phyloP scores from a whole-genome alignment of 352 stramenopile genomes.

The Phytophthora sp. region DNA sequence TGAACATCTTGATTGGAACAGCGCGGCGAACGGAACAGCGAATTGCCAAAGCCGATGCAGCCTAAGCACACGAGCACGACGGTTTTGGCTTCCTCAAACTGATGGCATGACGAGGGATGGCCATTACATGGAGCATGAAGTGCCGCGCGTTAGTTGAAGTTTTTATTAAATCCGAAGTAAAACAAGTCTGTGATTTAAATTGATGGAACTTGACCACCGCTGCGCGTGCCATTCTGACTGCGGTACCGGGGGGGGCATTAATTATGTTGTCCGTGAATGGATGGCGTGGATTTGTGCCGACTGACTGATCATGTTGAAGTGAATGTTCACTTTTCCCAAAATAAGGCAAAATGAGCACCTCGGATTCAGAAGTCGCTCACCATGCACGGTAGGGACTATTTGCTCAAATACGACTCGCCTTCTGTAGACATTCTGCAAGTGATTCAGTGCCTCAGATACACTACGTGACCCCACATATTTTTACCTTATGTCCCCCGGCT shows the following conservation, averaged over 20 bases:
- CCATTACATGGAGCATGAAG: constrained; percentile 54
- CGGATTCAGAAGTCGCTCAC: neutral
- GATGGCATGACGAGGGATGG: constrained; percentile 68
- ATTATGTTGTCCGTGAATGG: constrained; percentile 14
- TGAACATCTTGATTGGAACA: constrained; percentile 74
- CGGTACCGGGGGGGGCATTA: constrained; percentile 22
- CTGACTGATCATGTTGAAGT: constrained; percentile 34
- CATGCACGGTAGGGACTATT: too few relatives aligned
- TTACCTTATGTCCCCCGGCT: too few relatives aligned
- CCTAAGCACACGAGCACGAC: constrained; percentile 65
- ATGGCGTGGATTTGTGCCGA: neutral
- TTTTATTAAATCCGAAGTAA: constrained; percentile 63
- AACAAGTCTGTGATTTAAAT: neutral
- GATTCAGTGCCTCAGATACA: too few relatives aligned
- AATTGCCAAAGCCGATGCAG: constrained; percentile 57
- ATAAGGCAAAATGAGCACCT: too few relatives aligned
- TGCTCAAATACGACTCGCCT: too few relatives aligned
- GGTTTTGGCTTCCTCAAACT: constrained; percentile 47
- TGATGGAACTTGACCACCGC: constrained; percentile 18
- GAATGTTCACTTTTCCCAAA: constrained; percentile 19
- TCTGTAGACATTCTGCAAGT: too few relatives aligned
- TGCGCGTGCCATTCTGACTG: constrained; percentile 11
- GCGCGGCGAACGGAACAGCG: constrained; percentile 53
- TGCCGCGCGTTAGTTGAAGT: constrained; percentile 51
- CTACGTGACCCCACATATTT: too few relatives aligned